Percentiles rank a stretch among this genome's conserved stretches.
These are phyloP conservation scores for Trichosporon faecale DNA, from an alignment of 1,284 basidiomycete genomes.

Conservation along the genomic window DNA sequence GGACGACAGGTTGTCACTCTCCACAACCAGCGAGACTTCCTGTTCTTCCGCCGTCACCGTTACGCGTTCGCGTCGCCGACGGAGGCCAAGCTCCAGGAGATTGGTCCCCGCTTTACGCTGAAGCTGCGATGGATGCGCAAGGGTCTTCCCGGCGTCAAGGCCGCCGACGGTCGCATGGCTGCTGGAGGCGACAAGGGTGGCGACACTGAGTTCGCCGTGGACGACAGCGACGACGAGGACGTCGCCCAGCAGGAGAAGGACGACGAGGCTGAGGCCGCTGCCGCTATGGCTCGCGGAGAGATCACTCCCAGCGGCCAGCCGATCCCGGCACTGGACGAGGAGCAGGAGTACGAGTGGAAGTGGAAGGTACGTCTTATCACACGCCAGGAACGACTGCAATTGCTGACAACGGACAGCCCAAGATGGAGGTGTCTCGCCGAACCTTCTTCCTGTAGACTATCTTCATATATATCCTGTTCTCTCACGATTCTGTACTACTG, in stretches of 20 bases:
- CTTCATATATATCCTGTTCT: slow-evolving; percentile 4
- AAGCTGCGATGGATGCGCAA: slow-evolving; percentile 87
- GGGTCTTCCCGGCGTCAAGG: slow-evolving; percentile 72
- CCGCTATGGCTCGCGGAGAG: slow-evolving; percentile 35
- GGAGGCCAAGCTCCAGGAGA: slow-evolving; percentile 93
- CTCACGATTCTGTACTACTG: slow-evolving; percentile 7
- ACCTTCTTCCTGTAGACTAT: slow-evolving; percentile 52
- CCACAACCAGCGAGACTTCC: slow-evolving; percentile 96
- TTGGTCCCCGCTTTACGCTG: slow-evolving; percentile 94
- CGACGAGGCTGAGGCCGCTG: slow-evolving; percentile 47
- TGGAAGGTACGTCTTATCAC: slow-evolving; percentile 50
- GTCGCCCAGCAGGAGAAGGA: slow-evolving; percentile 38
- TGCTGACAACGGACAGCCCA: slow-evolving; percentile 40
- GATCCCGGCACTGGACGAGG: slow-evolving; percentile 51
- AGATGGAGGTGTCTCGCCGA: slow-evolving; percentile 53
- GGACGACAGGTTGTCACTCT: slow-evolving; percentile 96
- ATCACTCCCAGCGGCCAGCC: slow-evolving; percentile 32
- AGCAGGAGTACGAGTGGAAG: slow-evolving; percentile 55
- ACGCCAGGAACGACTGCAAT: background rate
- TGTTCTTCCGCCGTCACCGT: slow-evolving; percentile 93
- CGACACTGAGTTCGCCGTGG: slow-evolving; percentile 38
- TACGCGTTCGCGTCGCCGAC: slow-evolving; percentile 89
- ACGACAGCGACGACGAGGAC: slow-evolving; percentile 33
- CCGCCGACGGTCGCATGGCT: slow-evolving; percentile 48
- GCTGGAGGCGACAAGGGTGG: slow-evolving; percentile 59